Conservation (phyloP, 352 stramenopile genomes). For the Pythium oligandrum region DNA sequence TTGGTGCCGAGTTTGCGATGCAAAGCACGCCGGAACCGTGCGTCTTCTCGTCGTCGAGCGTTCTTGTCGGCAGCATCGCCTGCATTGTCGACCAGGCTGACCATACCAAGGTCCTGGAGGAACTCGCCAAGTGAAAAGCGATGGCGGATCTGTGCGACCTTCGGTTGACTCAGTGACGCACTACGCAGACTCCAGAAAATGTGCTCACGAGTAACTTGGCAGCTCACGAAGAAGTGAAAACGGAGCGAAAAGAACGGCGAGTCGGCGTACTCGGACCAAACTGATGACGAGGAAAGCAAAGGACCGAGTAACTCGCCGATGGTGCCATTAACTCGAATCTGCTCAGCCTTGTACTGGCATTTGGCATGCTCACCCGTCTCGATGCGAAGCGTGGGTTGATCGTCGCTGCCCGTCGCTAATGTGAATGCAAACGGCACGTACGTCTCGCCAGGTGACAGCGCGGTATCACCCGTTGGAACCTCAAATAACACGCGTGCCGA, state of each 20-base stretch:
- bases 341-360: constrained; percentile 59
- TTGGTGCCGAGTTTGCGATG: constrained; percentile 1
- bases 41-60: constrained; percentile 12
- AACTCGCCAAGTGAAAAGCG: constrained; percentile 52
- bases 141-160: constrained; percentile 57
- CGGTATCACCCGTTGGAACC: constrained; percentile 35
- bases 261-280: constrained; percentile 68
- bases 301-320: constrained; percentile 44
- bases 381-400: constrained; percentile 39
- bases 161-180: constrained; percentile 54
- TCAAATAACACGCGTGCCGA: constrained; percentile 62
- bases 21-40: constrained; percentile 35
- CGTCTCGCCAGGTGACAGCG: constrained; percentile 28
- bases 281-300: constrained; percentile 23
- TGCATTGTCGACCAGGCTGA: constrained; percentile 34
- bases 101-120: constrained; percentile 57
- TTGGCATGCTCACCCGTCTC: constrained; percentile 68
- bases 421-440: constrained; percentile 51
- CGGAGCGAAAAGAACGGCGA: constrained; percentile 59
- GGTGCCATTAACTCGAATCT: constrained; percentile 38
- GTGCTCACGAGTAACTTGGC: constrained; percentile 66
- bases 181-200: constrained; percentile 69
- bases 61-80: not conserved
- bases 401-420: constrained; percentile 37
- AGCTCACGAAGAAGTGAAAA: constrained; percentile 71